Conservation (phyloP, 169 alveolate species). For the Plasmodium inui region DNA sequence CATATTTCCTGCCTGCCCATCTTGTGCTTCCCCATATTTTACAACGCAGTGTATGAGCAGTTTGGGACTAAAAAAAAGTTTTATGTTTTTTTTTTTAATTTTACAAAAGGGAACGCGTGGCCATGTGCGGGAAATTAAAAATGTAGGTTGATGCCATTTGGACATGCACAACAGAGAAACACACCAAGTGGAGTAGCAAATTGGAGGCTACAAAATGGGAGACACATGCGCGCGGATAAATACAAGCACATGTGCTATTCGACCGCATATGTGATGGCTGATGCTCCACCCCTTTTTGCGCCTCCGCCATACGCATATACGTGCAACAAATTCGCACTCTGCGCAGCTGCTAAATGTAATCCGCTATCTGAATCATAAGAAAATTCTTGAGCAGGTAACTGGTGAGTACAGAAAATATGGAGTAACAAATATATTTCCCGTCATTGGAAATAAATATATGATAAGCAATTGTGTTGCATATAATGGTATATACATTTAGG, state of each 20-base stretch:
- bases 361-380: constrained; percentile 32
- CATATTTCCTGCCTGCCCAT: neutral
- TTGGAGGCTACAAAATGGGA: neutral
- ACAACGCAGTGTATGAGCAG: neutral
- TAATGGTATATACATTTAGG: constrained; percentile 40
- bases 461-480: constrained; percentile 67
- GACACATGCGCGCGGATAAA: neutral
- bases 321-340: neutral
- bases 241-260: neutral
- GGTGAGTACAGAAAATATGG: constrained; percentile 48
- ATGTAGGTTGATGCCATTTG: neutral
- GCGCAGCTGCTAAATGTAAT: constrained; percentile 3
- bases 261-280: too few relatives aligned
- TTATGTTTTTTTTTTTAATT: neutral
- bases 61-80: constrained; percentile 2
- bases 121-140: neutral
- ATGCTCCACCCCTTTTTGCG: neutral
- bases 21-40: neutral
- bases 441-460: constrained; percentile 60
- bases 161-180: neutral
- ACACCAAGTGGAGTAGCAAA: neutral
- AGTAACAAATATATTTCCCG: constrained; percentile 34
- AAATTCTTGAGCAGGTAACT: constrained; percentile 52
- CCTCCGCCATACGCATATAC: neutral
- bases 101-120: neutral